phyloP scores from a whole-genome alignment of 2,329 filamentous ascomycete genomes.

The Metarhizium sp. region DNA sequence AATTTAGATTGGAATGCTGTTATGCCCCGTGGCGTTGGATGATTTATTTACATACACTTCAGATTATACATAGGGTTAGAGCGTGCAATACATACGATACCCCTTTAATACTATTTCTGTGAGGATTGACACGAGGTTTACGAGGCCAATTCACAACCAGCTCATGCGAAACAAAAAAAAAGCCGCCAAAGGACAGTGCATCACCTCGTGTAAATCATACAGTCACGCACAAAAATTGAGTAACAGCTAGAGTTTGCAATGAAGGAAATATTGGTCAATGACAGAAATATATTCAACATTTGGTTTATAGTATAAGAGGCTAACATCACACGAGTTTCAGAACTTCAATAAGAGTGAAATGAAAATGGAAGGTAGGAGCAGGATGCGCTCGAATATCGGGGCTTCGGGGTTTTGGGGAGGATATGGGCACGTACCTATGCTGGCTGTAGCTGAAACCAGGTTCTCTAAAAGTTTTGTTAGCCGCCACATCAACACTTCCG shows the following conservation, averaged over 20 bases:
- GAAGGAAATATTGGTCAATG: too few species aligned
- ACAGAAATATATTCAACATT: too few species aligned
- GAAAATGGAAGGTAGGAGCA: neutral
- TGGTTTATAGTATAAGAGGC: too few species aligned
- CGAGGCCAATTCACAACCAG: neutral
- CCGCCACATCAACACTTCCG: neutral
- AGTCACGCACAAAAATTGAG: too few species aligned
- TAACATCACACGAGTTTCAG: too few species aligned
- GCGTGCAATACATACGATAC: conserved; percentile 21
- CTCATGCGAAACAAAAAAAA: too few species aligned
- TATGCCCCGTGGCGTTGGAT: neutral
- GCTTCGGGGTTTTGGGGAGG: neutral
- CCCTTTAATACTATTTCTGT: conserved; percentile 10
- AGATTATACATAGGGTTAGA: conserved; percentile 8
- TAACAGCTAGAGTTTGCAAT: too few species aligned
- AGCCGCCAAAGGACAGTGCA: too few species aligned
- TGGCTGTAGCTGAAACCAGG: neutral
- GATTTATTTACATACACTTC: conserved; percentile 3
- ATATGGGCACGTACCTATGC: conserved; percentile 1
- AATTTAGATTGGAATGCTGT: conserved; percentile 28
- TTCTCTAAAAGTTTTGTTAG: conserved; percentile 5
- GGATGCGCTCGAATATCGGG: neutral
- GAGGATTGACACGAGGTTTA: neutral
- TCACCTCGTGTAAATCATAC: too few species aligned
- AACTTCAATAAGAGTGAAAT: too few species aligned